Base-by-base conservation (phyloP, 768 basidiomycete species). In the Collybia mongolica region DNA sequence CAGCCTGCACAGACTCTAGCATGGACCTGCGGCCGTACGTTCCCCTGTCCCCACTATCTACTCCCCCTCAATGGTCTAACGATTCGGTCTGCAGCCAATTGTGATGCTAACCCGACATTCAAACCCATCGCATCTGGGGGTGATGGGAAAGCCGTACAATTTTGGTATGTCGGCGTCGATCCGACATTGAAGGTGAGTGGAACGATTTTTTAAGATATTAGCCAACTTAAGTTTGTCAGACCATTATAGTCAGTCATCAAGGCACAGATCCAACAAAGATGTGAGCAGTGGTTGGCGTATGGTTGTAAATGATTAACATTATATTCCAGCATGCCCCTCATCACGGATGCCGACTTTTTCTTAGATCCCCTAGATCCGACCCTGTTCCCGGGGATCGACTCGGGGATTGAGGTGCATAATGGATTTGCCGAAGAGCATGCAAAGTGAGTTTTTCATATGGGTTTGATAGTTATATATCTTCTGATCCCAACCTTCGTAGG, bases 11-110 rank as follows among this genome's bases (percentile, higher is more conserved):
- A 64, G 36, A 78, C 75, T 20, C 54, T 73, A 37, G 66, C 69
- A 18, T 84, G 82, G 80, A 60, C 72, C 24, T 84, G 83, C 61
- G 84, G 83, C 64, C 53, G 71, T 67, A 51, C 39, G 55, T 41
- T 9, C 9, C 32, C 32, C 14, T 32, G 14, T 32, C 14, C n/a
- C 8, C 12, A 14, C 24, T 11, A 14, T 19, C 11, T 8, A 22
- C 18, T 37, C 22, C 23, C 17, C 6, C 9, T 14, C 18, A 5
- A 14, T 12, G 8, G 8, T 17, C 3, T 22, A 8, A 38, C 4
- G 15, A n/a, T 15, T 7, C 9, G 9, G 6, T 12, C 6, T 48
- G 7, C 53, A 77, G 75, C 63, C 14, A 72, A 76, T 60, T 82
- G 79, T 54, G 36, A 71, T 1, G 78, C 75, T 3, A 81, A 76